These are phyloP conservation scores for Scheffersomyces lignosus DNA, from an alignment of 805 yeast genomes.

Conservation along the genomic window DNA sequence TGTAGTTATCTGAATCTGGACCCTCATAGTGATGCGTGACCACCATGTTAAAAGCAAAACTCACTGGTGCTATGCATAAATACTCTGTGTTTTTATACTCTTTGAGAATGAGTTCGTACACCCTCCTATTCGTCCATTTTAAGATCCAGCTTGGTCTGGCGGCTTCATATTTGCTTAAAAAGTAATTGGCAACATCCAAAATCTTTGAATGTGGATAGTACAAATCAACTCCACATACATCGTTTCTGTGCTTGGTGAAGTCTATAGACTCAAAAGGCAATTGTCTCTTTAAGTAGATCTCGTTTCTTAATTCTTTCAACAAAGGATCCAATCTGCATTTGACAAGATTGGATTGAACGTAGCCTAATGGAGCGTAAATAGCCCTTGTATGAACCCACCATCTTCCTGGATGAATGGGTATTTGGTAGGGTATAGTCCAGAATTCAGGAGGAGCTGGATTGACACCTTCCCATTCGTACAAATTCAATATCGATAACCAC, in stretches of 20 bases:
- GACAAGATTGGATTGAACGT: constrained; percentile 58
- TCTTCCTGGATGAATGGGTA: constrained; percentile 89
- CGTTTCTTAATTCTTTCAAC: constrained; percentile 64
- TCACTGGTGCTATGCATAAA: constrained; percentile 91
- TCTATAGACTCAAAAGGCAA: constrained; percentile 64
- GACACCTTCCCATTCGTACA: constrained; percentile 94
- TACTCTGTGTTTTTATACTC: constrained; percentile 79
- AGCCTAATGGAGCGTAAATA: constrained; percentile 84
- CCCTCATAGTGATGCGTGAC: constrained; percentile 76
- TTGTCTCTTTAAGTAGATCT: constrained; percentile 58
- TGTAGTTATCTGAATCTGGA: constrained; percentile 57
- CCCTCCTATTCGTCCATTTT: constrained; percentile 48
- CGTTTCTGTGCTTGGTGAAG: constrained; percentile 71
- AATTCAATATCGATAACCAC: constrained; percentile 77
- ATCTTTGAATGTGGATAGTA: constrained; percentile 87
- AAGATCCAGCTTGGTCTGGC: constrained; percentile 77
- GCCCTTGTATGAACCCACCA: constrained; percentile 99
- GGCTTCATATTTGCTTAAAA: constrained; percentile 64
- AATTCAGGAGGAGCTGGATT: constrained; percentile 98
- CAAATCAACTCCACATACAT: constrained; percentile 87
- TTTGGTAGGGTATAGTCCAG: constrained; percentile 78
- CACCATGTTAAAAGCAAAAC: constrained; percentile 78
- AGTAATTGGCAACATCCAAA: constrained; percentile 60
- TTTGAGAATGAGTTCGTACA: constrained; percentile 64
- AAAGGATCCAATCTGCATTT: constrained; percentile 65